Base-by-base conservation (phyloP, 805 yeast genomes). In the Starmerella apis region DNA sequence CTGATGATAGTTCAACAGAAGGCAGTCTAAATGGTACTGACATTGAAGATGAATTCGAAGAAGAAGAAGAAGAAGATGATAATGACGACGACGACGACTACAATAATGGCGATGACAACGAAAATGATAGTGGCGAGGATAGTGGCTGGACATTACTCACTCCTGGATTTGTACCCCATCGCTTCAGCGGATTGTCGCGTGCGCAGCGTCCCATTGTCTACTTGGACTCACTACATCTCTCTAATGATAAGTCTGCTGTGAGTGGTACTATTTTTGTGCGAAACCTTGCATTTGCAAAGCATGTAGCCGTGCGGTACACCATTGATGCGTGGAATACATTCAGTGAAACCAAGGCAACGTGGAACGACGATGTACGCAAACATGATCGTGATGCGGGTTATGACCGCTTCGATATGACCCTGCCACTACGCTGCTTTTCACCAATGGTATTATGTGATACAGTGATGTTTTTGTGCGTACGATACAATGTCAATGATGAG, bases 241-340 rank as follows among this genome's bases (percentile, higher is more conserved):
- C 80, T 32, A 65, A 73, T 8, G 85, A 81, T 55, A 75, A 76
- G 56, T 72, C 73, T 51, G 70, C 69, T 49, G 67, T 88, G 14
- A 63, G 77, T 46, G 96, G 96, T 1, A 80, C 79, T 47, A 71
- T 88, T 42, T 84, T 90, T 2, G 96, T 84, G 24, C 76, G 78
- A 59, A 90, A 88, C 67, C 48, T 85, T 4, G 71, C 81, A 10
- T 88, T 71, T 65, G 73, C 77, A 31, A 88, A 88, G 65, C 61
- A 66, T 24, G 82, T 90, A 18, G 74, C 77, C 14, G 74, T 84
- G 14, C 72, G 87, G 48, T 88, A 86, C 66, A 78, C 95, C 0
- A 70, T 79, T 55, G 86, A 90, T 63, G 68, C 72, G 59, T 88
- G 97, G 97, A 69, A 68, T 38, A 80, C 94, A 0, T 77, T 80